Base-by-base conservation (phyloP, 371 early-diverging fungal genomes). In the Mucor velutinosus region DNA sequence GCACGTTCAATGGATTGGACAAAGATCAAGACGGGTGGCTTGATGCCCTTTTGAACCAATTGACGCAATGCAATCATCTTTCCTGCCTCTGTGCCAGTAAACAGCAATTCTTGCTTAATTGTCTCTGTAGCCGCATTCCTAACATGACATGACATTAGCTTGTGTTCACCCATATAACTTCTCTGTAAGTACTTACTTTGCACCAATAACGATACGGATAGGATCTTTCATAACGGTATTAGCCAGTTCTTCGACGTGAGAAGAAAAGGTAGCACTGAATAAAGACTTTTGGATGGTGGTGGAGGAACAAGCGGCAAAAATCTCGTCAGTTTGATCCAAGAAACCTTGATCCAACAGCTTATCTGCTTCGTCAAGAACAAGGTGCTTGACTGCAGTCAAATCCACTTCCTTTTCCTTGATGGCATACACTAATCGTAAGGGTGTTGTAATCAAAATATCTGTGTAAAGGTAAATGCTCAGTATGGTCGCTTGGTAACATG, bases 1-100 rank as follows among this genome's bases (percentile, higher is more conserved):
- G 98, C 97, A 66, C 98, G 92, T 17, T 97, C 97, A 61, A 97
- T 95, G 17, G 96, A 94, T 78, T 98, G 97, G 4, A 99, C 96
- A 75, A 98, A 98, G 29, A 96, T 92, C 41, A 98, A 77, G 2
- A 94, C 93, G 15, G 98, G 99, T 10, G 98, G 98, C 60, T 92
- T 91, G 62, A 98, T 82, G 15, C 92, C 93, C 12, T 78, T 73
- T 56, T 90, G 87, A 19, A 98, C 86, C 76, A 94, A 85, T 65
- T 97, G 95, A 39, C 98, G 91, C 14, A 98, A 85, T 32, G 94
- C 96, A 21, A 98, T 79, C 57, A 95, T 86, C 72, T 98, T 98
- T 58, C 99, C 99, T 30, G 92, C 88, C 74, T 98, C 99, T 47
- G 90, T 90, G 19, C 98, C 97, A 21, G 94, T 95, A 76, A 90